Percentiles rank a stretch among this genome's conserved stretches.
Conservation (phyloP, 345 rosid species). For the Noccaea bulbosa region DNA sequence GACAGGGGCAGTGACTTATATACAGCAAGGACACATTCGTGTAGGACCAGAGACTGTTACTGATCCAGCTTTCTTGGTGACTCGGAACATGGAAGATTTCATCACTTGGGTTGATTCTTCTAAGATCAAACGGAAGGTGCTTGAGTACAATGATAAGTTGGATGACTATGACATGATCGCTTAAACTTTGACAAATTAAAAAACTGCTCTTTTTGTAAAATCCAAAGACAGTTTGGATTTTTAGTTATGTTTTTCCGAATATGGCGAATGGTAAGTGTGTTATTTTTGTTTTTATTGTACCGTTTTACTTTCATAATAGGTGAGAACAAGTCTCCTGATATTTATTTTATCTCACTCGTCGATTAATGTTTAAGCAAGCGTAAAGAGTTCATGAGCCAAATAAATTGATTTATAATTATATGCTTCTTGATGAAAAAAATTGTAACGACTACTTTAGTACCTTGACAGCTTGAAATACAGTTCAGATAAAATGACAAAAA, state of each 20-base stretch:
- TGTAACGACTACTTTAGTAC: too few relatives aligned
- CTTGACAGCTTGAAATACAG: too few relatives aligned
- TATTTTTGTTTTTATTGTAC: background rate
- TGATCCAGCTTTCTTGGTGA: constrained; percentile 89
- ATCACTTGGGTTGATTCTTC: constrained; percentile 96
- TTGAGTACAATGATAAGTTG: constrained; percentile 80
- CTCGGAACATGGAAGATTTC: constrained; percentile 92
- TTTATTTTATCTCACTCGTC: background rate
- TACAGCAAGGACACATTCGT: constrained; percentile 93
- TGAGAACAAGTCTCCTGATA: background rate
- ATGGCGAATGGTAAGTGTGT: background rate
- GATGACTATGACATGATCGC: constrained; percentile 87
- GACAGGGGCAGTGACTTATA: constrained; percentile 87
- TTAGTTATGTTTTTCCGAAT: constrained; percentile 8
- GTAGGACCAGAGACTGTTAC: constrained; percentile 90
- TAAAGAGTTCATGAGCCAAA: too few relatives aligned
- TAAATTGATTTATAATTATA: too few relatives aligned
- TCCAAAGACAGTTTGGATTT: constrained; percentile 5
- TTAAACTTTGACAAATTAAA: constrained; percentile 29
- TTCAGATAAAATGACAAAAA: too few relatives aligned
- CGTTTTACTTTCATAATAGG: background rate
- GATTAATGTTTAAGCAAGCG: too few relatives aligned
- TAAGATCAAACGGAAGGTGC: constrained; percentile 84
- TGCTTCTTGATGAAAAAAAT: too few relatives aligned
- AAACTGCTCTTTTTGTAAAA: constrained; percentile 12